Evolutionary conservation across 192 early-diverging fungal genomes (phyloP).

Genomic region (Linnemannia hyalina): DNA sequence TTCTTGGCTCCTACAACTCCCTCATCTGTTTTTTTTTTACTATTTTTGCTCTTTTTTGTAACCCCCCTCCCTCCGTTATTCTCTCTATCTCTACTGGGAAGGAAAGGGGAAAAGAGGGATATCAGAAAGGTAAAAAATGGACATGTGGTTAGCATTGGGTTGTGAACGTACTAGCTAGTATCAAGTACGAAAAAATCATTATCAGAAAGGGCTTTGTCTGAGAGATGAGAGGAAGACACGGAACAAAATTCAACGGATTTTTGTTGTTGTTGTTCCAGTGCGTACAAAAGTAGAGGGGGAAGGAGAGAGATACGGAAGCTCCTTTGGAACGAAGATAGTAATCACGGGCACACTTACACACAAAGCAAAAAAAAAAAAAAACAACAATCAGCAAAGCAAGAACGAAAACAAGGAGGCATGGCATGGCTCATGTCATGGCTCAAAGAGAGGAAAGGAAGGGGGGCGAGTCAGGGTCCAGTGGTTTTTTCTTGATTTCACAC

Average conservation of each 20-base stretch:
- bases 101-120: background rate
- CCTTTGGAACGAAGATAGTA: background rate
- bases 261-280: constrained; percentile 13
- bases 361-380: background rate
- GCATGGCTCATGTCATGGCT: background rate
- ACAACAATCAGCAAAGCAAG: background rate
- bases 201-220: constrained; percentile 10
- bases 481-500: background rate
- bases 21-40: background rate
- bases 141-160: constrained; percentile 47
- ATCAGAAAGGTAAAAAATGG: background rate
- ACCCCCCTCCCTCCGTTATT: constrained; percentile 4
- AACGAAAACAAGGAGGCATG: background rate
- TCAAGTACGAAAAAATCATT: background rate
- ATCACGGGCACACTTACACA: background rate
- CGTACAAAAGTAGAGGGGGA: background rate
- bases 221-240: background rate
- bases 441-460: background rate
- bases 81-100: background rate
- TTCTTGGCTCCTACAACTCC: background rate
- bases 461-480: background rate
- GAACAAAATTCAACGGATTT: constrained; percentile 7
- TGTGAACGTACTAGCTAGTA: background rate
- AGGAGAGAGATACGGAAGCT: background rate
- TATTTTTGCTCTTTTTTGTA: background rate